These are phyloP conservation scores for Closterium sp. DNA, from an alignment of 139 green algal species.

Conservation along the genomic window DNA sequence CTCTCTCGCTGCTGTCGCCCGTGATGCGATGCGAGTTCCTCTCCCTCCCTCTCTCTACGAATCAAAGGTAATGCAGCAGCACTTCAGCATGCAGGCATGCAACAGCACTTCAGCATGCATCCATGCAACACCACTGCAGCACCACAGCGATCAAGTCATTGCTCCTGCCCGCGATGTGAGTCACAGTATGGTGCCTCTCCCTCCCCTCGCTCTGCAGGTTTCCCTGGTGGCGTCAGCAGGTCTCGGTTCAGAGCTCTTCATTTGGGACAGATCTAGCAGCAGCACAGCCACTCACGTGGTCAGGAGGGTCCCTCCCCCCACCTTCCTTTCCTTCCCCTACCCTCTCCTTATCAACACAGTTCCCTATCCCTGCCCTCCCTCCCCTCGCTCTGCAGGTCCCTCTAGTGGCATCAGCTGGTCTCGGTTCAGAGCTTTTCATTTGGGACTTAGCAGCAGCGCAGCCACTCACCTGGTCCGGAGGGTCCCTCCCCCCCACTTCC, in stretches of 20 bases:
- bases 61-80: too few species aligned
- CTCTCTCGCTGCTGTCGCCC: too few species aligned
- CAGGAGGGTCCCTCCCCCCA: not conserved
- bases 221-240: conserved; percentile 26
- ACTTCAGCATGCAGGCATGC: too few species aligned
- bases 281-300: not conserved
- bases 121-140: too few species aligned
- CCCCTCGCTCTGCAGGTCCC: not conserved
- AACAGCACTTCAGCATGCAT: too few species aligned
- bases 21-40: too few species aligned
- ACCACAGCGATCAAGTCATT: too few species aligned
- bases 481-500: not conserved
- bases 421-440: conserved; percentile 41
- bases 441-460: conserved; percentile 40
- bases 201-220: not conserved
- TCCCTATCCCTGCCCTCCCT: not conserved
- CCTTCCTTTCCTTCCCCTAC: not conserved
- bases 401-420: conserved; percentile 32
- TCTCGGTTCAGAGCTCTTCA: conserved; percentile 37
- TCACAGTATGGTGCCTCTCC: too few species aligned
- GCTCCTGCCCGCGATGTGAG: too few species aligned
- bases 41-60: too few species aligned
- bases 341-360: not conserved
- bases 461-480: not conserved
- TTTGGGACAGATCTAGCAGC: conserved; percentile 49